A percentile compares a stretch with the other conserved stretches of the same genome.
Conservation (phyloP, 108 stramenopile species). For the Conticribra guillardii region DNA sequence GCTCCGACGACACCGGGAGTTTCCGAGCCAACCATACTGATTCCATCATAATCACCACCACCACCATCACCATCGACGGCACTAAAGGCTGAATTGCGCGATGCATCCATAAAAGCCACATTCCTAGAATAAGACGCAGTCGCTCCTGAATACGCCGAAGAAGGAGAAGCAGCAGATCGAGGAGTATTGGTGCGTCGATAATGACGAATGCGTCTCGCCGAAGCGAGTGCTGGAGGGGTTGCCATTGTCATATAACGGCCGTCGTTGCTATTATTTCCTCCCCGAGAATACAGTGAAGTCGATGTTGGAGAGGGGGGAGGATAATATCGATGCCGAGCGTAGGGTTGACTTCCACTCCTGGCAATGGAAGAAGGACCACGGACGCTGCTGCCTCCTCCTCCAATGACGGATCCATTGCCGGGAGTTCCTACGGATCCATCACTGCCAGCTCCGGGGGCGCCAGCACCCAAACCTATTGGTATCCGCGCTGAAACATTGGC, state of each 20-base stretch:
- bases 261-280: too few species aligned
- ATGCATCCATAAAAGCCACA: not conserved
- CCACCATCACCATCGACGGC: not conserved
- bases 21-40: not conserved
- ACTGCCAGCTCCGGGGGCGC: not conserved
- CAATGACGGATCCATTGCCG: not conserved
- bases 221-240: too few species aligned
- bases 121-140: not conserved
- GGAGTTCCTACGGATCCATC: too few species aligned
- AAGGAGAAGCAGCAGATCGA: not conserved
- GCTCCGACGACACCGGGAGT: not conserved
- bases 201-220: not conserved
- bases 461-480: slow-evolving; percentile 25
- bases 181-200: not conserved
- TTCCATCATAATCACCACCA: not conserved
- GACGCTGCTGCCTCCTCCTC: not conserved
- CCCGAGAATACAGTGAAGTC: slow-evolving; percentile 1
- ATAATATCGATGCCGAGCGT: slow-evolving; percentile 36
- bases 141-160: not conserved
- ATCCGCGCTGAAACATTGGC: slow-evolving; percentile 27
- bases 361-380: not conserved
- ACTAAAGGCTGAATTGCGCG: not conserved
- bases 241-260: not conserved
- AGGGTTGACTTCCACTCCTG: not conserved
- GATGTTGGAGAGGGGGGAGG: slow-evolving; percentile 16